These are phyloP conservation scores for Saposhnikovia divaricata DNA, from an alignment of 129 eudicot genomes.

Conservation along the genomic window DNA sequence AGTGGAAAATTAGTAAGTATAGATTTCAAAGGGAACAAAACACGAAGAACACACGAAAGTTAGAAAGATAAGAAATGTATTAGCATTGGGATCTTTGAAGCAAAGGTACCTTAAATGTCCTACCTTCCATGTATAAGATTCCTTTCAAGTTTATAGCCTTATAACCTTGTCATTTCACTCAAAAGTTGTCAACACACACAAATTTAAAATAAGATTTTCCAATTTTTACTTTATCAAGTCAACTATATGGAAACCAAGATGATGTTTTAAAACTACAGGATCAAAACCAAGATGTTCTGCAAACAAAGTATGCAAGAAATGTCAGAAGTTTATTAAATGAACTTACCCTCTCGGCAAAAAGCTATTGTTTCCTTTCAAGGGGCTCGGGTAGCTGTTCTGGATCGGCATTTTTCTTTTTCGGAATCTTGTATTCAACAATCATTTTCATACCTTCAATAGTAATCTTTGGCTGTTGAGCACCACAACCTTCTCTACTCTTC, in stretches of 20 bases:
- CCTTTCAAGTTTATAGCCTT: no score
- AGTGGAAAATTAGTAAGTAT: no score
- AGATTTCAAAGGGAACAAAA: no score
- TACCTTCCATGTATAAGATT: no score
- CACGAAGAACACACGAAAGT: no score
- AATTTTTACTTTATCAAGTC: neutral
- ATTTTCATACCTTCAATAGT: slow-evolving; percentile 95
- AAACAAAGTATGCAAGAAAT: neutral
- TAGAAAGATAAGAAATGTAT: no score
- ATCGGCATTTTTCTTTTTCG: slow-evolving; percentile 89
- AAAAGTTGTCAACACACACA: neutral
- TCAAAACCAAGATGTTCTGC: neutral
- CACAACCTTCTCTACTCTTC: slow-evolving; percentile 90
- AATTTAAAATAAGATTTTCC: neutral
- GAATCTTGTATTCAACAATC: slow-evolving; percentile 85
- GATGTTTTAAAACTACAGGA: neutral
- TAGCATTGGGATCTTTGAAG: no score
- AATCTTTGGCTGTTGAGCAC: slow-evolving; percentile 96
- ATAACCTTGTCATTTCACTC: neutral
- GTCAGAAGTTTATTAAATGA: slow-evolving; percentile 9
- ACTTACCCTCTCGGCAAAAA: slow-evolving; percentile 86
- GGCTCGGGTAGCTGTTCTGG: slow-evolving; percentile 97
- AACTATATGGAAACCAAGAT: neutral
- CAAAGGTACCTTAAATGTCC: no score
- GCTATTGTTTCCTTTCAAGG: slow-evolving; percentile 82